Base-by-base conservation (phyloP, 176 grass and related monocot genomes). In the Echinochloa phyllopogon region DNA sequence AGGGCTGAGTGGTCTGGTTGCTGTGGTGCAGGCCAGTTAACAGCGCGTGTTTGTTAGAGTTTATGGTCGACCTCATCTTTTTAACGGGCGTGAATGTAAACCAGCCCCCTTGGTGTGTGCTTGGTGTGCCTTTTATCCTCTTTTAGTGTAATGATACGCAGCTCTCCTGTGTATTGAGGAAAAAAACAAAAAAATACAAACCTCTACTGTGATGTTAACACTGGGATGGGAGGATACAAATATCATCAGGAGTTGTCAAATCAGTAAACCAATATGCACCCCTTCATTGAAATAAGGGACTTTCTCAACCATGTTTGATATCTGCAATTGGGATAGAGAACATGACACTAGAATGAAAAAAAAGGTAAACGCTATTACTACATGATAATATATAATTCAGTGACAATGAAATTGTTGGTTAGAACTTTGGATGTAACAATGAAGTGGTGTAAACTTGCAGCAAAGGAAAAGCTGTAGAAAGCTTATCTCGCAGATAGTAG, bases 181-280 rank as follows among this genome's bases (percentile, higher is more conserved):
- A n/a, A n/a, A n/a, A n/a, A n/a, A n/a, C n/a, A n/a, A n/a, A n/a
- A n/a, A n/a, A n/a, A n/a, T n/a, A n/a, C n/a, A 83, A 83, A 98
- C 93, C 96, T 98, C 96, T 29, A 95, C 89, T 0, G 86, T 44
- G 86, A 88, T 77, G 91, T 89, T 84, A 98, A 93, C 60, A 90
- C 91, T n/a, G n/a, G n/a, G n/a, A n/a, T 14, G 96, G 93, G 72
- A 92, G 86, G 62, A 98, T 90, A 23, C 86, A 78, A 74, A 90
- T 82, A 3, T 80, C 53, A 12, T 98, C 96, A 25, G 93, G 93
- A 47, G 93, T 92, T 20, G 96, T 98, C 89, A 98, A 89, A 87
- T 98, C 96, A 83, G 93, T 98, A 90, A 98, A 98, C 96, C 96
- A 98, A 85, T 95, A 89, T 63, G 78, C 60, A 74, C 96, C 93